Percentiles rank a stretch among this genome's conserved stretches.
Evolutionary conservation across 192 early-diverging fungal species (phyloP).

Genomic region (Kickxella alabastrina): DNA sequence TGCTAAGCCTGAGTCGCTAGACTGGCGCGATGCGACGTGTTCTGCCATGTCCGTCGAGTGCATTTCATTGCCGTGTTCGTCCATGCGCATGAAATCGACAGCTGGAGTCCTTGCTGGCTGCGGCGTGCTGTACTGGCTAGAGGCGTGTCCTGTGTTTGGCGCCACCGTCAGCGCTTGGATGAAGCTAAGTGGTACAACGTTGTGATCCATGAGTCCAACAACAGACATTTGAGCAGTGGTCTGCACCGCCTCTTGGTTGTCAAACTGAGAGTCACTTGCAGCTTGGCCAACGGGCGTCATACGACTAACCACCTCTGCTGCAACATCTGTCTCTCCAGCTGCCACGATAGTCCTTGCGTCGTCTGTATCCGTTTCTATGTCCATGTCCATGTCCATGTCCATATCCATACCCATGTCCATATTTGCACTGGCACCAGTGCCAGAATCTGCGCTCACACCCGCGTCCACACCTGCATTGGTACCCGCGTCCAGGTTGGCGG

Average conservation of each 20-base stretch:
- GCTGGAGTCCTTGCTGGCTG: not conserved
- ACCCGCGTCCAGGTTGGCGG: constrained; percentile 12
- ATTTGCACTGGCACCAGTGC: not conserved
- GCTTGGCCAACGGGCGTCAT: no score
- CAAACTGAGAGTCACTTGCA: no score
- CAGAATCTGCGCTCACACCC: not conserved
- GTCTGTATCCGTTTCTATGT: not conserved
- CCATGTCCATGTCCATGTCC: not conserved
- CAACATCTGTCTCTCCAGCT: not conserved
- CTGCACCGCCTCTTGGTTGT: no score
- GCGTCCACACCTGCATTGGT: not conserved
- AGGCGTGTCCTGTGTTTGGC: not conserved
- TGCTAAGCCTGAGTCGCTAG: constrained; percentile 5
- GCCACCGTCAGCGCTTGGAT: not conserved
- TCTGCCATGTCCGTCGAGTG: not conserved
- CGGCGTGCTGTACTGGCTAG: not conserved
- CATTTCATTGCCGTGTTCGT: not conserved
- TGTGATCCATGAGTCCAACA: not conserved
- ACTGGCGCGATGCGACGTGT: no score
- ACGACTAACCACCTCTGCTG: not conserved
- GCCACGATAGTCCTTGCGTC: no score
- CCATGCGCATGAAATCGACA: not conserved
- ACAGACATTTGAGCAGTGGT: no score
- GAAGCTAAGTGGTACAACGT: not conserved
- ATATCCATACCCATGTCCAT: not conserved